Percentiles rank a stretch among this genome's conserved stretches.
Conservation (phyloP, 2,329 filamentous ascomycete species). For the Hymenotorrendiella dingleyae region DNA sequence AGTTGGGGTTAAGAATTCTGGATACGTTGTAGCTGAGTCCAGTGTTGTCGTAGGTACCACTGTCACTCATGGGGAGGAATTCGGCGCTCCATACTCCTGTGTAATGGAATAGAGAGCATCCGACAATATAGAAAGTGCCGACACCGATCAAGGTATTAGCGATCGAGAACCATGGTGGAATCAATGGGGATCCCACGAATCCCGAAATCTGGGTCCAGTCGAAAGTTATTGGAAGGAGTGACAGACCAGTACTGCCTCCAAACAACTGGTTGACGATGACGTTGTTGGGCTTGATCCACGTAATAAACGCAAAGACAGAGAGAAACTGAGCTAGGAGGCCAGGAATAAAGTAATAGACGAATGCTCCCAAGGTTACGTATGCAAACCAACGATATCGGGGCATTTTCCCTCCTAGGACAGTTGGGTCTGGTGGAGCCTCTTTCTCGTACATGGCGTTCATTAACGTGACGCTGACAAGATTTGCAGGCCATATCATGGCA, state of each 20-base stretch:
- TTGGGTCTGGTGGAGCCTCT: slow-evolving; percentile 42
- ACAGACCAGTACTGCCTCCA: slow-evolving; percentile 58
- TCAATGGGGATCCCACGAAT: slow-evolving; percentile 30
- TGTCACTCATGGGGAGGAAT: slow-evolving; percentile 65
- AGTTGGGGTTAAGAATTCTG: slow-evolving; percentile 54
- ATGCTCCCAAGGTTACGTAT: slow-evolving; percentile 36
- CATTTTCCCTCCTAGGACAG: slow-evolving; percentile 39
- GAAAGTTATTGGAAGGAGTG: slow-evolving; percentile 66
- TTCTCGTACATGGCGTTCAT: slow-evolving; percentile 57
- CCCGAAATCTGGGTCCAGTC: slow-evolving; percentile 64
- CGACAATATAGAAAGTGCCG: slow-evolving; percentile 56
- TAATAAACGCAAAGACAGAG: slow-evolving; percentile 64
- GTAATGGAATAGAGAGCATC: slow-evolving; percentile 58
- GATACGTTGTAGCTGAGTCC: slow-evolving; percentile 58
- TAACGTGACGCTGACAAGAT: slow-evolving; percentile 46
- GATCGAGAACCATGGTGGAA: slow-evolving; percentile 65
- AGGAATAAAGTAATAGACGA: slow-evolving; percentile 48
- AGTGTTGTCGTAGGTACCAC: slow-evolving; percentile 66
- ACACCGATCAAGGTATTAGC: slow-evolving; percentile 67
- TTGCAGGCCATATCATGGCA: slow-evolving; percentile 61
- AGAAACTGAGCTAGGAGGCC: slow-evolving; percentile 62
- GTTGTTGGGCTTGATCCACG: slow-evolving; percentile 65
- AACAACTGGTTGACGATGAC: slow-evolving; percentile 66
- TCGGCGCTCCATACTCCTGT: slow-evolving; percentile 57
- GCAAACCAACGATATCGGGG: slow-evolving; percentile 34